phyloP scores from a whole-genome alignment of 106 monocot species.

The Posidonia australis region DNA sequence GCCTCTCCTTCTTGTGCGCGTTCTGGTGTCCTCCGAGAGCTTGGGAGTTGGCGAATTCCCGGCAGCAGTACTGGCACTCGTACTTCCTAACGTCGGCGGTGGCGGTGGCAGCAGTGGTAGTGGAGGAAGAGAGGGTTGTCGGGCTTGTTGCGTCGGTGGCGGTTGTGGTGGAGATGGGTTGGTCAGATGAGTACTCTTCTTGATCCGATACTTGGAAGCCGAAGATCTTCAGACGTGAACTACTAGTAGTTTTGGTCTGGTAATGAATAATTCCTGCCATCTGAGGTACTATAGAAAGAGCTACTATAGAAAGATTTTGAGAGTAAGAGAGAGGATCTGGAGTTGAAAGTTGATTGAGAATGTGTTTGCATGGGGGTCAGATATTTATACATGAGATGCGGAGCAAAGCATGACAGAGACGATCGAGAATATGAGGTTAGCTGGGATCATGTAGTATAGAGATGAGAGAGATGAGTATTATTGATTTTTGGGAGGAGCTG shows the following conservation, averaged over 20 bases:
- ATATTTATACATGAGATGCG: too few relatives aligned
- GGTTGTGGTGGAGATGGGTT: constrained; percentile 20
- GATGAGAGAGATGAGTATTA: too few relatives aligned
- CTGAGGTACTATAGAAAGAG: background rate
- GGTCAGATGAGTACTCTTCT: background rate
- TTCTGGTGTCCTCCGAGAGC: constrained; percentile 74
- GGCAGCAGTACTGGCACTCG: constrained; percentile 70
- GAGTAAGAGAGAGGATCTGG: background rate
- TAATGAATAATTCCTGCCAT: constrained; percentile 13
- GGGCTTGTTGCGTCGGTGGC: constrained; percentile 5
- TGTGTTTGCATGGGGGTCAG: too few relatives aligned
- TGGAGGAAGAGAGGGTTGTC: background rate
- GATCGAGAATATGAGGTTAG: too few relatives aligned
- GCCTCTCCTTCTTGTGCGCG: constrained; percentile 76
- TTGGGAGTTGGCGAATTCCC: constrained; percentile 67
- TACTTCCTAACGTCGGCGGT: constrained; percentile 32
- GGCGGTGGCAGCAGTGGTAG: background rate
- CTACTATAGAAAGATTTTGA: background rate
- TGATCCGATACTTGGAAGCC: constrained; percentile 29
- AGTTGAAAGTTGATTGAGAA: too few relatives aligned
- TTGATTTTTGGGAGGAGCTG: too few relatives aligned
- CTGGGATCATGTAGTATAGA: too few relatives aligned
- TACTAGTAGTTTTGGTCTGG: background rate
- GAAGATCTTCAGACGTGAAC: constrained; percentile 37
- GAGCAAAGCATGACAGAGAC: too few relatives aligned